Base-by-base conservation (phyloP, 2,329 filamentous ascomycete species). In the Xylariaceae sp. region DNA sequence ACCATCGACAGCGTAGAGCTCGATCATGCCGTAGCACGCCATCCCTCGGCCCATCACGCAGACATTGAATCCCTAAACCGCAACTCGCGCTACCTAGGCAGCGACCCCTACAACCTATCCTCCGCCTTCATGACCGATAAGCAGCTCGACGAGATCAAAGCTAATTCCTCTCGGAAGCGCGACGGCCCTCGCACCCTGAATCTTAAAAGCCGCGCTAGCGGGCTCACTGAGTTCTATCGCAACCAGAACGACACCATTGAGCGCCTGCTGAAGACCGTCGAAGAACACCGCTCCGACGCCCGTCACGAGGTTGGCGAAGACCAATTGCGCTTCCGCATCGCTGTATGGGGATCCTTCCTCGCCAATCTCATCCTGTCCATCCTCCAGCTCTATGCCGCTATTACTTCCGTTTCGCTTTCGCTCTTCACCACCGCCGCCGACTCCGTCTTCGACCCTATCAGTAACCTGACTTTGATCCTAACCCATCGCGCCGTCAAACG, bases 381-480 rank as follows among this genome's bases (percentile, higher is more conserved):
- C 3, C 78, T 99, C 16, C 94, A 99, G 72, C 76, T 96, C 36
- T 99, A 95, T 68, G 94, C 87, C 41, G 94, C 94, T 57, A 81
- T 89, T 43, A 83, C 88, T 0, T 96, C 92, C 0, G 85, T 87
- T 44, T 96, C 91, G n/a, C 80, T 97, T 34, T 96, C 92, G 5
- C 84, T 99, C 44, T 96, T 97, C 75, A 96, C 94, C 15, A 99
- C 92, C 59, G 95, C 95, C 88, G 92, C 92, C 15, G 94, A 99
- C 71, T 85, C 92, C 48, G 79, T 97, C 61, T 97, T 97, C 73
- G 94, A 97, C 68, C 94, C 91, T 8, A 68, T 95, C 65, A 92
- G 88, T 66, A 96, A 96, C 66, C 70, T 96, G 49, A 92, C 89
- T 0, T 79, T 97, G 13, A 90, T 97, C 54, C 72, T 96, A 36